These are phyloP conservation scores for Annulohypoxylon stygium DNA, from an alignment of 495 filamentous ascomycete species.

Conservation along the genomic window DNA sequence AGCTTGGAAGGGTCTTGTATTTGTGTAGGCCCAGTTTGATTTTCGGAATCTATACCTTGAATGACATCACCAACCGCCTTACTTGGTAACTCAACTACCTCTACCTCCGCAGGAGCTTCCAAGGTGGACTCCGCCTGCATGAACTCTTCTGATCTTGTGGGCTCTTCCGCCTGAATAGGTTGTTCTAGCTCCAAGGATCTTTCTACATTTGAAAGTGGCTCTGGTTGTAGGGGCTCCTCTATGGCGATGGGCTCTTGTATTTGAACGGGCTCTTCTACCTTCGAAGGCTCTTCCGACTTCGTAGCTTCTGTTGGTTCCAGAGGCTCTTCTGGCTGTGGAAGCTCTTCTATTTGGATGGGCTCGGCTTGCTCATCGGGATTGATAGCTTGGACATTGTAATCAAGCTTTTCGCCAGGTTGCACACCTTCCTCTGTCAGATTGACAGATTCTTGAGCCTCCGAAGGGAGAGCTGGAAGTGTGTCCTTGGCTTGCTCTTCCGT, in stretches of 20 bases:
- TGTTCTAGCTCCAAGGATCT: not conserved
- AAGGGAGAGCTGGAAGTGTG: not conserved
- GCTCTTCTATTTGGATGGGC: not conserved
- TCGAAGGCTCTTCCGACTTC: not conserved
- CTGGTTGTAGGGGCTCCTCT: slow-evolving; percentile 5
- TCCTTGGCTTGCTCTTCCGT: slow-evolving; percentile 5
- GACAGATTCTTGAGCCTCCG: not conserved
- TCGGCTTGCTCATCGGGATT: not conserved
- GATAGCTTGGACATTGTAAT: not conserved
- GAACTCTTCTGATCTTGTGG: slow-evolving; percentile 2
- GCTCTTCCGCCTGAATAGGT: not conserved
- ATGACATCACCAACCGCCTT: slow-evolving; percentile 2
- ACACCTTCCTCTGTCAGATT: not conserved
- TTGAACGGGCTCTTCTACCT: not conserved
- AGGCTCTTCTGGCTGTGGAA: not conserved
- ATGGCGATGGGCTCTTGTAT: not conserved
- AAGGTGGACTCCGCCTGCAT: not conserved
- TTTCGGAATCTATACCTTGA: not conserved
- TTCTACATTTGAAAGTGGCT: not conserved
- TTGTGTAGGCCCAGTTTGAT: not conserved
- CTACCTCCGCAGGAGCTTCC: not conserved
- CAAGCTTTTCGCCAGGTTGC: not conserved
- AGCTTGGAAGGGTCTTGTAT: slow-evolving; percentile 21
- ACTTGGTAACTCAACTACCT: not conserved
- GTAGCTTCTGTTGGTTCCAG: not conserved